These are phyloP conservation scores for Geotrichum bryndzae DNA, from an alignment of 1,139 yeast genomes.

Conservation along the genomic window DNA sequence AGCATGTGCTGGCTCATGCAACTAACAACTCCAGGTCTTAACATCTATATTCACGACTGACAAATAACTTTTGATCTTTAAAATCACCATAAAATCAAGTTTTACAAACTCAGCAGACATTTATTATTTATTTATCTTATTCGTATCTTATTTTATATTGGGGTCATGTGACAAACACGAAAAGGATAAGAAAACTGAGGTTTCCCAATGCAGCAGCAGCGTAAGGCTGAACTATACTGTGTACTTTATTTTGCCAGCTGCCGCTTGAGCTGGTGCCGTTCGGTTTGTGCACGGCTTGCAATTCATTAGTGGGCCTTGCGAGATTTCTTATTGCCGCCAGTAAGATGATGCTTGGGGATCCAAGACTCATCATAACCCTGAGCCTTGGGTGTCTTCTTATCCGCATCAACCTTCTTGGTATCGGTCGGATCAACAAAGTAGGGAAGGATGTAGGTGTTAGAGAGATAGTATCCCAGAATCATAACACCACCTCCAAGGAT, in stretches of 20 bases:
- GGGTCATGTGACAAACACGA: neutral
- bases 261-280: neutral
- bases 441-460: conserved; percentile 43
- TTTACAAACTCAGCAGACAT: neutral
- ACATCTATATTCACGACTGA: neutral
- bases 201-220: neutral
- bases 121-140: neutral
- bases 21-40: neutral
- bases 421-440: conserved; percentile 31
- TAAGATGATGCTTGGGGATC: conserved; percentile 50
- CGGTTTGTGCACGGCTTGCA: neutral
- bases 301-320: conserved; percentile 1
- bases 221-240: neutral
- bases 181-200: neutral
- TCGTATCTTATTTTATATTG: neutral
- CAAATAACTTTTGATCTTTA: neutral
- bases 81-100: neutral
- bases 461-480: conserved; percentile 45
- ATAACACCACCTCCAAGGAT: conserved; percentile 49
- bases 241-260: neutral
- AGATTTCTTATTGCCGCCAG: conserved; percentile 23
- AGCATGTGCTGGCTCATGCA: too few relatives aligned
- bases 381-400: conserved; percentile 23
- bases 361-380: conserved; percentile 46
- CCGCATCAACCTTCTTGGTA: conserved; percentile 24